Conservation (phyloP, 148 eudicot genomes). For the Hydrangea macrophylla region DNA sequence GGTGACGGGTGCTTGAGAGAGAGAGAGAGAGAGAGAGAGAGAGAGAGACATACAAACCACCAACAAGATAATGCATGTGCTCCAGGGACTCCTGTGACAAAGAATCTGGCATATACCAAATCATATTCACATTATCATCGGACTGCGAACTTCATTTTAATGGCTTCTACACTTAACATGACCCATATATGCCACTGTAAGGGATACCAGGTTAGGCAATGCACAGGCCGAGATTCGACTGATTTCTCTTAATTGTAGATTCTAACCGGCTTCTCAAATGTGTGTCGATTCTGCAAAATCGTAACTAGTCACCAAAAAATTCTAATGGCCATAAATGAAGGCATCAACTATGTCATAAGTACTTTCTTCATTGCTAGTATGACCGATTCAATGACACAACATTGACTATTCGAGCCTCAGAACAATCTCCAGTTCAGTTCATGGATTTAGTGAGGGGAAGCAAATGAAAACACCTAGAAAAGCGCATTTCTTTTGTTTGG, state of each 20-base stretch:
- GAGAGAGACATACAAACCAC: background rate
- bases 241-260: slow-evolving; percentile 60
- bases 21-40: slow-evolving; percentile 8
- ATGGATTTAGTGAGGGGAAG: too few relatives aligned
- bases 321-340: background rate
- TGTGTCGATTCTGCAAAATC: slow-evolving; percentile 73
- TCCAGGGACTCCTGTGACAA: background rate
- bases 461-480: too few relatives aligned
- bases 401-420: background rate
- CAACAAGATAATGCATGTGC: background rate
- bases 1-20: background rate
- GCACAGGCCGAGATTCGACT: background rate
- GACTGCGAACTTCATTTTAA: background rate
- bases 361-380: background rate
- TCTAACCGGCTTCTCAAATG: slow-evolving; percentile 86
- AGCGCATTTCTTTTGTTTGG: too few relatives aligned
- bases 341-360: background rate
- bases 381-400: background rate
- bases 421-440: too few relatives aligned
- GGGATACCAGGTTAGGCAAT: background rate
- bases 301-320: background rate
- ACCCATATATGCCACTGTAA: background rate
- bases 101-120: slow-evolving; percentile 10
- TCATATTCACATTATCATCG: background rate
- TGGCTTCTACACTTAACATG: background rate